phyloP scores from a whole-genome alignment of 768 basidiomycete species.

The Leucosporidium scottii region DNA sequence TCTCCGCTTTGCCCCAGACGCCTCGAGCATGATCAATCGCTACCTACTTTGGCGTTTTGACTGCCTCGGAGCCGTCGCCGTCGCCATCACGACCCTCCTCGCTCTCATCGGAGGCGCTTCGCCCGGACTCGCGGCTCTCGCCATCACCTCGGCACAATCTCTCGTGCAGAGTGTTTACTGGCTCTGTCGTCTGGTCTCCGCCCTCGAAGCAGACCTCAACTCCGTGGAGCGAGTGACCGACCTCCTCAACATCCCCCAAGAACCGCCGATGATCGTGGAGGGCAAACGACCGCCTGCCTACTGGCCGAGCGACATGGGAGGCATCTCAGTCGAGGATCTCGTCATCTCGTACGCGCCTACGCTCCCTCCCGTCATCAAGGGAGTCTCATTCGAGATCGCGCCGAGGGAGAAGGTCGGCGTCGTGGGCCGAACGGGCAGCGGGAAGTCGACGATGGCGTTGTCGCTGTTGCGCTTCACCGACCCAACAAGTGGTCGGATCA shows the following conservation, averaged over 20 bases:
- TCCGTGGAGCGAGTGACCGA: slow-evolving; percentile 47
- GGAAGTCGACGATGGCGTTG: slow-evolving; percentile 42
- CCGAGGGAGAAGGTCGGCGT: slow-evolving; percentile 88
- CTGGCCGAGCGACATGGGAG: slow-evolving; percentile 67
- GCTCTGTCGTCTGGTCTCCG: too few relatives aligned
- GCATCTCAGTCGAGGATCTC: slow-evolving; percentile 65
- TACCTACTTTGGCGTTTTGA: slow-evolving; percentile 33
- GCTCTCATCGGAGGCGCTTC: slow-evolving; percentile 55
- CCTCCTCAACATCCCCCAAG: slow-evolving; percentile 27
- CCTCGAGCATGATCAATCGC: slow-evolving; percentile 15
- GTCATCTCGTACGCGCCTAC: slow-evolving; percentile 76
- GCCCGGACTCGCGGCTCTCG: slow-evolving; percentile 60
- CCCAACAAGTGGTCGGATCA: slow-evolving; percentile 52
- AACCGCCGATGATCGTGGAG: slow-evolving; percentile 21
- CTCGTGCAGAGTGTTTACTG: slow-evolving; percentile 17
- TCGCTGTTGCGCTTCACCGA: slow-evolving; percentile 61
- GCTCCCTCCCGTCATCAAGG: slow-evolving; percentile 74
- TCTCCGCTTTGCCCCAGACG: slow-evolving; percentile 43
- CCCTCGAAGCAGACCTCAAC: slow-evolving; percentile 34
- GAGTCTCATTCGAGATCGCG: slow-evolving; percentile 60
- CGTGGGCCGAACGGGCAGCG: slow-evolving; percentile 50
- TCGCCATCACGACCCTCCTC: slow-evolving; percentile 62
- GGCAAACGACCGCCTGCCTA: slow-evolving; percentile 31
- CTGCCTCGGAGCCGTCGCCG: slow-evolving; percentile 60
- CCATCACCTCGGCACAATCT: slow-evolving; percentile 59